A percentile compares a stretch with the other conserved stretches of the same genome.
Conservation (phyloP, 2,329 filamentous ascomycete genomes). For the Diaporthe longicolla region DNA sequence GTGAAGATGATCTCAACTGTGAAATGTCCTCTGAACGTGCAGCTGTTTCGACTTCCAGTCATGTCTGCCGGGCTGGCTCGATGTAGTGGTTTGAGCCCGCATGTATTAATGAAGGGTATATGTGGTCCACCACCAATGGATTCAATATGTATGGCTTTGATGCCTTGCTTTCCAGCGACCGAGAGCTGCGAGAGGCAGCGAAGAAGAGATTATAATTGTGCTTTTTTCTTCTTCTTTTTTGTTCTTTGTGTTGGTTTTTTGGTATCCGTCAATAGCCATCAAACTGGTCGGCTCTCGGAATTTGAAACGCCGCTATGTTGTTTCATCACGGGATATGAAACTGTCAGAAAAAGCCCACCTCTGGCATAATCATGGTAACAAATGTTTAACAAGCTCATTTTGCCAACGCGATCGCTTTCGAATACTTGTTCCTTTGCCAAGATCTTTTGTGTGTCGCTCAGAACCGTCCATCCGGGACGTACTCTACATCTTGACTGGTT, state of each 20-base stretch:
- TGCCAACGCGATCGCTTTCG: not conserved
- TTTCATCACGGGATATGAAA: constrained; percentile 34
- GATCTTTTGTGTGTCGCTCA: not conserved
- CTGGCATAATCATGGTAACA: not conserved
- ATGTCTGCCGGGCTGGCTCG: not conserved
- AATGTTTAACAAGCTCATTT: not conserved
- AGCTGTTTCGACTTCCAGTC: not conserved
- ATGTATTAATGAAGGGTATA: not conserved
- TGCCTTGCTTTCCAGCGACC: not conserved
- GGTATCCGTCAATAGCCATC: not conserved
- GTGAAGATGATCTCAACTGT: not conserved
- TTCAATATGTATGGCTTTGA: not conserved
- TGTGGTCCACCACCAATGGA: not conserved
- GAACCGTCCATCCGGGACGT: too few species aligned
- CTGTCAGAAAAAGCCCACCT: not conserved
- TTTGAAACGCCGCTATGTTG: constrained; percentile 14
- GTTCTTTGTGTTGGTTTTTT: not conserved
- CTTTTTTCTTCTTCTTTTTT: not conserved
- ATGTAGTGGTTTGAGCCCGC: not conserved
- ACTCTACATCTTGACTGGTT: not conserved
- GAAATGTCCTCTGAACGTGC: not conserved
- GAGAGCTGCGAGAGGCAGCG: too few species aligned
- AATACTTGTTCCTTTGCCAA: not conserved
- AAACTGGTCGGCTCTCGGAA: not conserved
- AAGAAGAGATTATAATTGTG: not conserved